Evolutionary conservation across 164 flowering plant species (phyloP).

Genomic region (Umbellularia californica): DNA sequence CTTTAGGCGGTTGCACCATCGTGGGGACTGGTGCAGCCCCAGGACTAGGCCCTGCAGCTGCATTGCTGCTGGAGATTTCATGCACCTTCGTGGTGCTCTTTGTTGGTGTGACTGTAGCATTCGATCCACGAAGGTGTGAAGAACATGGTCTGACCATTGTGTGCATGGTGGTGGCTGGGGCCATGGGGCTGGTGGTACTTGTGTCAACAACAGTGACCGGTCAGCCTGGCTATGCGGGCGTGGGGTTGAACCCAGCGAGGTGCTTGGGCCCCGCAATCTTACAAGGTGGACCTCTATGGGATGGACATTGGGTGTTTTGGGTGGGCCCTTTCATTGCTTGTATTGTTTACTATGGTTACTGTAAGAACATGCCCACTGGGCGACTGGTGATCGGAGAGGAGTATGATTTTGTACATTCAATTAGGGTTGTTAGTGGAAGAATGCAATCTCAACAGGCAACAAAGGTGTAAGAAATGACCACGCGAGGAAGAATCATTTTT

Average conservation of each 20-base stretch:
- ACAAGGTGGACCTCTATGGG: constrained; percentile 24
- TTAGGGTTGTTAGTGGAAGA: background rate
- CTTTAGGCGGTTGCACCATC: constrained; percentile 25
- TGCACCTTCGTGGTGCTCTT: constrained; percentile 32
- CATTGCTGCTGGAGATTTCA: constrained; percentile 17
- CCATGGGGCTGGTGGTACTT: constrained; percentile 20
- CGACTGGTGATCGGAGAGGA: background rate
- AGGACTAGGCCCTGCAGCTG: constrained; percentile 9
- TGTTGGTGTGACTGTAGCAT: constrained; percentile 18
- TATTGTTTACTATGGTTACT: constrained; percentile 14
- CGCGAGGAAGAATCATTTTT: background rate
- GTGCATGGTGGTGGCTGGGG: constrained; percentile 14
- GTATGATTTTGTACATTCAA: constrained; percentile 2
- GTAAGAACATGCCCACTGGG: constrained; percentile 14
- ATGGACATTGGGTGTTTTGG: constrained; percentile 40
- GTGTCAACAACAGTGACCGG: constrained; percentile 22
- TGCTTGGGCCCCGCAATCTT: constrained; percentile 31
- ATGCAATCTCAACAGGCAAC: background rate
- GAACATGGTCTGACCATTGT: constrained; percentile 20
- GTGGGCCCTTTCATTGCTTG: constrained; percentile 27
- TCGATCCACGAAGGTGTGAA: constrained; percentile 15
- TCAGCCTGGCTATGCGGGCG: constrained; percentile 23
- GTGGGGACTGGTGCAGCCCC: background rate
- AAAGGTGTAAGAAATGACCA: background rate
- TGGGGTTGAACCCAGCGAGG: constrained; percentile 34